Conservation (phyloP, 495 filamentous ascomycete genomes). For the Sphaerosporella brunnea region DNA sequence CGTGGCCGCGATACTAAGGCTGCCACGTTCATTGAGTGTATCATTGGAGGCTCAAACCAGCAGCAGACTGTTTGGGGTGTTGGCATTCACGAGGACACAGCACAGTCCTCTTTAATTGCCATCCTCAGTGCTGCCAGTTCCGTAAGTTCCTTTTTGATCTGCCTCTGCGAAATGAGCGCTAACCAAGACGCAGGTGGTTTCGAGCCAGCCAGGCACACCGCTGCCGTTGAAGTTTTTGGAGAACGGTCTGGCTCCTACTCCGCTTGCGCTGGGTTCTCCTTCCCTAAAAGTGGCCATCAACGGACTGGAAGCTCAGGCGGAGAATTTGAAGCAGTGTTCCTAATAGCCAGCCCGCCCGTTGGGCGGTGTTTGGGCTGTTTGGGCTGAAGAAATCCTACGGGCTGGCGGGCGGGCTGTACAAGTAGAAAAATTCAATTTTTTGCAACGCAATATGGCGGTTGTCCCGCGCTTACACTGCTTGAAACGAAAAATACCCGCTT, state of each 20-base stretch:
- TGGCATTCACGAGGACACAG: constrained; percentile 86
- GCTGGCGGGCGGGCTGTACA: no score
- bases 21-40: constrained; percentile 86
- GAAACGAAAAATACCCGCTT: no score
- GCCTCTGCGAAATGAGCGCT: not conserved
- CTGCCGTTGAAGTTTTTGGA: constrained; percentile 8
- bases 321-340: no score
- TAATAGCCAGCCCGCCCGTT: no score
- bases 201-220: constrained; percentile 15
- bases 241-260: constrained; percentile 2
- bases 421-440: no score
- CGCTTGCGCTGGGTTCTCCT: not conserved
- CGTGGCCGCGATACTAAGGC: constrained; percentile 65
- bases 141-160: constrained; percentile 37
- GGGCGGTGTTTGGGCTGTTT: no score
- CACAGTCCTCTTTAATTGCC: constrained; percentile 80
- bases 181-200: constrained; percentile 2
- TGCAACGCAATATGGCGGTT: no score
- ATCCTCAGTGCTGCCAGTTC: constrained; percentile 75
- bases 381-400: no score
- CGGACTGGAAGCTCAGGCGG: constrained; percentile 16
- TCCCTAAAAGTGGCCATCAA: constrained; percentile 18
- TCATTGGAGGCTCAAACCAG: constrained; percentile 38
- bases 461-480: no score
- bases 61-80: constrained; percentile 71